Percentiles rank a stretch among this genome's conserved stretches.
These are phyloP conservation scores for Haplosporangium sp. DNA, from an alignment of 371 early-diverging fungal genomes.

Conservation along the genomic window DNA sequence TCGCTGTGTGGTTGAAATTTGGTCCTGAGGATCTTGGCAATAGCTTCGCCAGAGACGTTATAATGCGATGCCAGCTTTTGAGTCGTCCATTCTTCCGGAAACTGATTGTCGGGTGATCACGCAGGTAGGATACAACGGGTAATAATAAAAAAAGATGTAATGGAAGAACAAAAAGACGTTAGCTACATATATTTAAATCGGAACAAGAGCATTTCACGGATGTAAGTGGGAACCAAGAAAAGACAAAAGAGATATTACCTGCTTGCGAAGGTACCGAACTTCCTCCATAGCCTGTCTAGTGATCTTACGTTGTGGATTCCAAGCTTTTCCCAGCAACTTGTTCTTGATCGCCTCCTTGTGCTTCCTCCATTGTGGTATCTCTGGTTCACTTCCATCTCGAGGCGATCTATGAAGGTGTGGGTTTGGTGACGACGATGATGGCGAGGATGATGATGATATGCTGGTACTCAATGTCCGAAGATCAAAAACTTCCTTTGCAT, in stretches of 20 bases:
- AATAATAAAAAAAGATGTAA: background rate
- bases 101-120: constrained; percentile 8
- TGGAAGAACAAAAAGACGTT: background rate
- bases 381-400: background rate
- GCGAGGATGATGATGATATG: background rate
- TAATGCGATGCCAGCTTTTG: constrained; percentile 38
- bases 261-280: constrained; percentile 45
- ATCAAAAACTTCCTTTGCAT: background rate
- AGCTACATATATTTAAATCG: too few relatives aligned
- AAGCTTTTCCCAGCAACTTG: constrained; percentile 28
- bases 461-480: background rate
- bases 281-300: constrained; percentile 45
- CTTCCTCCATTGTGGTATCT: constrained; percentile 29
- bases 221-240: background rate
- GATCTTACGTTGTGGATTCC: constrained; percentile 38
- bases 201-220: background rate
- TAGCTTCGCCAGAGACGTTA: constrained; percentile 33
- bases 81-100: constrained; percentile 50
- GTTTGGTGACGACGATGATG: constrained; percentile 3
- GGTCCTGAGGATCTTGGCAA: constrained; percentile 29
- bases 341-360: constrained; percentile 37
- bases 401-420: constrained; percentile 23
- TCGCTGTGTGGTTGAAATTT: constrained; percentile 21
- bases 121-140: background rate
- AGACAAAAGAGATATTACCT: constrained; percentile 15